phyloP scores from a whole-genome alignment of 2,329 filamentous ascomycete genomes.

The Fusarium nematophilum region DNA sequence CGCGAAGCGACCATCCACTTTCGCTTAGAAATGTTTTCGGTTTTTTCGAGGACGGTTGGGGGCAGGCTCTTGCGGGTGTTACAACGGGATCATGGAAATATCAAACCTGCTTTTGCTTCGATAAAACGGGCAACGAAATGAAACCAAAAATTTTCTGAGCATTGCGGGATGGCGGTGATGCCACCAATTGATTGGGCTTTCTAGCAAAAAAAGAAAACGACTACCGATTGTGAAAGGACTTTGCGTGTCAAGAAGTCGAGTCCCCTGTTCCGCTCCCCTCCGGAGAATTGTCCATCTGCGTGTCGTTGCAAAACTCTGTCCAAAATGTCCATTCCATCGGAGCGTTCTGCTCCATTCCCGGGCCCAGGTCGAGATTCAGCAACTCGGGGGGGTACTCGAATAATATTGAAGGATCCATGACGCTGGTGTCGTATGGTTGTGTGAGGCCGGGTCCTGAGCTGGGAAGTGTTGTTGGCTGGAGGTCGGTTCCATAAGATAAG shows the following conservation, averaged over 20 bases:
- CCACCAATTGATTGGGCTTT: slow-evolving; percentile 45
- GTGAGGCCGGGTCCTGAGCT: slow-evolving; percentile 8
- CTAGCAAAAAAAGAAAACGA: slow-evolving; percentile 26
- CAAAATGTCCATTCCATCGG: slow-evolving; percentile 52
- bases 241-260: slow-evolving; percentile 26
- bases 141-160: slow-evolving; percentile 52
- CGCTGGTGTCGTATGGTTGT: slow-evolving; percentile 41
- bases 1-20: slow-evolving; percentile 93
- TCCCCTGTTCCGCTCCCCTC: slow-evolving; percentile 37
- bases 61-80: slow-evolving; percentile 69
- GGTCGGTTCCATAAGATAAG: slow-evolving; percentile 16
- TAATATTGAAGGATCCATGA: slow-evolving; percentile 46
- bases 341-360: slow-evolving; percentile 32
- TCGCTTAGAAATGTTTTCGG: slow-evolving; percentile 81
- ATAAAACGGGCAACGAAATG: slow-evolving; percentile 59
- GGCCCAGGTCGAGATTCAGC: slow-evolving; percentile 40
- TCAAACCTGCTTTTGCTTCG: slow-evolving; percentile 66
- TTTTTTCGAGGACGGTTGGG: slow-evolving; percentile 62
- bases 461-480: slow-evolving; percentile 4
- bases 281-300: slow-evolving; percentile 49
- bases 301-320: slow-evolving; percentile 59
- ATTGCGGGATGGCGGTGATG: slow-evolving; percentile 42
- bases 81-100: slow-evolving; percentile 70
- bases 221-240: slow-evolving; percentile 30
- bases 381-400: slow-evolving; percentile 45